Percentiles rank a stretch among this genome's conserved stretches.
Evolutionary conservation across 306 rosid genomes (phyloP).

Genomic region (Dalbergia cultrata): DNA sequence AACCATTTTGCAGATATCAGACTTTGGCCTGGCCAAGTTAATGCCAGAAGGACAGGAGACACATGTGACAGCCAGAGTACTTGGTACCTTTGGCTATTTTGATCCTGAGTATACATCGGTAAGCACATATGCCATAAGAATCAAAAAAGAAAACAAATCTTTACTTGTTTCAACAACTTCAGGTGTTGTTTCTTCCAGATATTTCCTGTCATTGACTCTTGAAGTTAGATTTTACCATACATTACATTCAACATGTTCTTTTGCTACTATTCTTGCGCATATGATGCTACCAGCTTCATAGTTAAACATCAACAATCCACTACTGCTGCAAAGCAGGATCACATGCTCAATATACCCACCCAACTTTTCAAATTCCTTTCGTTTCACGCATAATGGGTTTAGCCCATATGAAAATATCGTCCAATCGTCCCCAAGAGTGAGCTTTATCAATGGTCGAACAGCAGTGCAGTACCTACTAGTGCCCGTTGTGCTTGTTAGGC

Average conservation of each 20-base stretch:
- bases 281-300: slow-evolving; percentile 37
- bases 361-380: not conserved
- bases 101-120: slow-evolving; percentile 98
- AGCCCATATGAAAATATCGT: slow-evolving; percentile 1
- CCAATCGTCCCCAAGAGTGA: not conserved
- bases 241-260: not conserved
- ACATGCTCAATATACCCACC: slow-evolving; percentile 21
- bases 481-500: slow-evolving; percentile 9
- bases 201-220: slow-evolving; percentile 35
- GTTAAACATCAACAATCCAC: slow-evolving; percentile 29
- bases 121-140: slow-evolving; percentile 37
- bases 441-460: slow-evolving; percentile 28
- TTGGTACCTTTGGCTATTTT: slow-evolving; percentile 95
- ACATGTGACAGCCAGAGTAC: slow-evolving; percentile 83
- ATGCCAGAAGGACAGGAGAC: slow-evolving; percentile 96
- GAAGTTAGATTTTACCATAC: slow-evolving; percentile 6
- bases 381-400: slow-evolving; percentile 23
- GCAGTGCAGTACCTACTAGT: slow-evolving; percentile 28
- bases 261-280: slow-evolving; percentile 32
- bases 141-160: not conserved
- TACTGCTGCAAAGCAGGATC: slow-evolving; percentile 34
- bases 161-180: not conserved
- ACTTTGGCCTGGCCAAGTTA: slow-evolving; percentile 94
- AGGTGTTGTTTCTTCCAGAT: slow-evolving; percentile 10
- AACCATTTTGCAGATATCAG: slow-evolving; percentile 70